A percentile compares a stretch with the other conserved stretches of the same genome.
phyloP scores from a whole-genome alignment of 208 protist species.

The Trypanosoma mega region DNA sequence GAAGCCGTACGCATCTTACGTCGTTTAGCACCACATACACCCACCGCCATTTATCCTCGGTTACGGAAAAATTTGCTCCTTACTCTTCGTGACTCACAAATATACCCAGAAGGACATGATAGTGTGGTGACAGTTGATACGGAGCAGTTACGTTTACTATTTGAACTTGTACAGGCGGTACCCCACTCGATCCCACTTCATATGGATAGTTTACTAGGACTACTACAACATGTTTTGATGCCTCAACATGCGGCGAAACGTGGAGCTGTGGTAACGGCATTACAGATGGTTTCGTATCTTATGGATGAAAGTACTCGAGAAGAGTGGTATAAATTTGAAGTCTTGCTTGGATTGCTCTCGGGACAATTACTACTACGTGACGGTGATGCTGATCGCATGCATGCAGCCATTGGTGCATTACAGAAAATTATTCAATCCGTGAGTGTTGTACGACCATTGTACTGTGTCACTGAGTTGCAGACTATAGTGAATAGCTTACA shows the following conservation, averaged over 20 bases:
- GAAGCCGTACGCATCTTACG: slow-evolving; percentile 63
- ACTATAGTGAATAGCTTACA: slow-evolving; percentile 52
- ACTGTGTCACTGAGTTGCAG: slow-evolving; percentile 29
- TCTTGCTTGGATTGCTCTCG: slow-evolving; percentile 62
- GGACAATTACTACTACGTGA: slow-evolving; percentile 57
- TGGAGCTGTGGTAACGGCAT: slow-evolving; percentile 49
- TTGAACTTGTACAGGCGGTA: slow-evolving; percentile 34
- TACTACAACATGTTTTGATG: slow-evolving; percentile 42
- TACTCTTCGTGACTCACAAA: slow-evolving; percentile 51
- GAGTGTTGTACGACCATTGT: slow-evolving; percentile 25
- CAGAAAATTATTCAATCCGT: slow-evolving; percentile 68
- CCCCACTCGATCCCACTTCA: slow-evolving; percentile 44
- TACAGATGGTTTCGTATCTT: slow-evolving; percentile 64
- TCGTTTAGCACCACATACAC: slow-evolving; percentile 52
- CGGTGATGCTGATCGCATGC: slow-evolving; percentile 52
- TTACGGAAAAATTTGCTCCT: slow-evolving; percentile 62
- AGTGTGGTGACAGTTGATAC: slow-evolving; percentile 10
- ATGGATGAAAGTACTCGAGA: slow-evolving; percentile 67
- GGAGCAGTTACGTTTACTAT: slow-evolving; percentile 33
- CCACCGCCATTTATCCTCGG: slow-evolving; percentile 57
- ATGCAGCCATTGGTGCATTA: slow-evolving; percentile 50
- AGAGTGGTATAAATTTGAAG: slow-evolving; percentile 56
- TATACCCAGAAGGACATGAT: not conserved
- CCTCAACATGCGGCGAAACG: slow-evolving; percentile 32
- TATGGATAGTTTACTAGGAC: slow-evolving; percentile 32